Evolutionary conservation across 257 asterid species (phyloP).

Genomic region (Solanum bulbocastanum): DNA sequence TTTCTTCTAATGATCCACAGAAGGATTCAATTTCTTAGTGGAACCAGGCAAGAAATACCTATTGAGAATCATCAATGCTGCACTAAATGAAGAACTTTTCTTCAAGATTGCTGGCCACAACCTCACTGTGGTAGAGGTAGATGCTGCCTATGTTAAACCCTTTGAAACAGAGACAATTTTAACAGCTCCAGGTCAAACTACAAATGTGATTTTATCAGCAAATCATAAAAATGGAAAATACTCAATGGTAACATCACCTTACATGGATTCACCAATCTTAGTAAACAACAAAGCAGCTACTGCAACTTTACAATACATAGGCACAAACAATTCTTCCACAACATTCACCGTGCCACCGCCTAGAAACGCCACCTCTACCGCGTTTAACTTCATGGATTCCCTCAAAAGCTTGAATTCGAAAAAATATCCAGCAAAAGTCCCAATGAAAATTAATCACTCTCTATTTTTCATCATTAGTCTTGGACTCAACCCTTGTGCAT

Average conservation of each 20-base stretch:
- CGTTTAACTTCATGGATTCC: constrained; percentile 22
- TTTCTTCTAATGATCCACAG: not conserved
- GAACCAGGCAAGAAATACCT: constrained; percentile 19
- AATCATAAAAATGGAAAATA: constrained; percentile 16
- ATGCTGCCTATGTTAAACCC: constrained; percentile 26
- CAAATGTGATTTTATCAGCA: constrained; percentile 29
- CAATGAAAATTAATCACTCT: constrained; percentile 29
- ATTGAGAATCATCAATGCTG: constrained; percentile 31
- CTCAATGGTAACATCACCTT: constrained; percentile 38
- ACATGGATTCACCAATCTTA: constrained; percentile 27
- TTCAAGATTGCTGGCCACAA: constrained; percentile 28
- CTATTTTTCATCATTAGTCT: constrained; percentile 42
- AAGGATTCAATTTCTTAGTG: constrained; percentile 16
- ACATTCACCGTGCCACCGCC: constrained; percentile 27
- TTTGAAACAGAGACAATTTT: constrained; percentile 23
- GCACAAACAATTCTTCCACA: constrained; percentile 21
- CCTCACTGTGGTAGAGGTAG: constrained; percentile 27
- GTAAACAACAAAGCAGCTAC: constrained; percentile 39
- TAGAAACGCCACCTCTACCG: constrained; percentile 33
- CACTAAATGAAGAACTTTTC: constrained; percentile 29
- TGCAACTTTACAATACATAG: constrained; percentile 35
- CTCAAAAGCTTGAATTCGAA: constrained; percentile 38
- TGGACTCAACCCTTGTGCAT: constrained; percentile 31
- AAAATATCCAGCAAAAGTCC: constrained; percentile 29
- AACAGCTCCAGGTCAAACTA: constrained; percentile 50